Evolutionary conservation across 2,329 filamentous ascomycete species (phyloP), one percentile per base, ranked within the genome.

Genomic region (Penicillium sp.): DNA sequence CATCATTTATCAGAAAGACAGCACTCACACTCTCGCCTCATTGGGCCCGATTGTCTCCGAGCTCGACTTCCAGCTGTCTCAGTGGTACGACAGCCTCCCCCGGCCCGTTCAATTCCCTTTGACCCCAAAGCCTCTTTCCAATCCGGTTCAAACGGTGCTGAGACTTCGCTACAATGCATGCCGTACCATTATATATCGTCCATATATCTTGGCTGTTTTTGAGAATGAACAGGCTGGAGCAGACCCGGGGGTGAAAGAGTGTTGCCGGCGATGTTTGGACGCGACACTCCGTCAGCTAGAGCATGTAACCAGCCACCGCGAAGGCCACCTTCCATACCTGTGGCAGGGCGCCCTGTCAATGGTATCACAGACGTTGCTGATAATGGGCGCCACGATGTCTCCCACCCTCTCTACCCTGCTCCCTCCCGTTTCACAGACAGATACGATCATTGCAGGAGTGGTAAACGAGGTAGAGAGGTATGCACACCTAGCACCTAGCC

Each of bases 361-460:
- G 69, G 88, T 92, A 23, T 91, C 89, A 6, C 90, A 94, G 73
- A 89, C 88, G 2, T 79, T 94, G 16, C 79, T 94, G 43, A 84
- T 94, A 34, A 93, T 94, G 90, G 90, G 89, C 7, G 89, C 90
- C 16, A 91, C 88, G 16, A 90, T 93, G 85, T 92, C 87, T 9
- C 86, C 87, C 1, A 87, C 87, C 5, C 82, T 93, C 3, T 85
- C 84, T 25, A 82, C 79, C 49, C 85, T 92, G 40, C 78, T 93
- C 31, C 80, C 82, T 9, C 77, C 82, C 1, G 76, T 70, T 60
- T 64, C 72, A 50, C 76, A 86, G 36, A 84, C 92, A 65, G 88
- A 92, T 72, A 81, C 84, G 56, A 91, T 93, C 65, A 90, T 93
- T 73, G 86, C 86, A 67, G 86, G 90, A 56, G 89, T 93, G 46